Conservation (phyloP, 352 stramenopile genomes). For the Phytophthora megakarya region DNA sequence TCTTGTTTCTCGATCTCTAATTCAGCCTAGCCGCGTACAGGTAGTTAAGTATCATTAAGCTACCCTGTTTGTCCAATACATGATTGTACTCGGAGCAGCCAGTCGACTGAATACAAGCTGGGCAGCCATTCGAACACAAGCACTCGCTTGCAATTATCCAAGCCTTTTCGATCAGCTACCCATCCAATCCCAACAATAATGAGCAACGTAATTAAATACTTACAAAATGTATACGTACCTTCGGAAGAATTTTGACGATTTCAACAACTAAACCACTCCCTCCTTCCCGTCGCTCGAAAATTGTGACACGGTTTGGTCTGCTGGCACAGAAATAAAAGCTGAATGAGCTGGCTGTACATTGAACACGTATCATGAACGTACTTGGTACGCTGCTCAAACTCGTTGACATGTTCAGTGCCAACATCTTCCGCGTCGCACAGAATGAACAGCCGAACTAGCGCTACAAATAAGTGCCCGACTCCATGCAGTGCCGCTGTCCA, state of each 20-base stretch:
- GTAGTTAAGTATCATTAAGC: constrained; percentile 70
- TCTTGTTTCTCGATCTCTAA: too few species aligned
- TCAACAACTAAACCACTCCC: constrained; percentile 87
- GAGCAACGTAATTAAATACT: not conserved
- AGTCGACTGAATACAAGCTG: constrained; percentile 85
- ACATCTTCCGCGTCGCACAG: constrained; percentile 87
- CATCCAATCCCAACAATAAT: not conserved
- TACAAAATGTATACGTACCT: constrained; percentile 36
- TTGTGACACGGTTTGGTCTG: constrained; percentile 81
- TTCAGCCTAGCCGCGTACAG: too few species aligned
- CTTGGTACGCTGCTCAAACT: constrained; percentile 65
- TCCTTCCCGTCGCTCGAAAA: constrained; percentile 90
- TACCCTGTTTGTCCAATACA: constrained; percentile 86
- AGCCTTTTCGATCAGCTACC: constrained; percentile 55
- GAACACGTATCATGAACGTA: constrained; percentile 23
- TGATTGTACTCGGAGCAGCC: constrained; percentile 91
- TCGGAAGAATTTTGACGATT: constrained; percentile 64
- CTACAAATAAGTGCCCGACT: constrained; percentile 92
- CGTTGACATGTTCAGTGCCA: constrained; percentile 84
- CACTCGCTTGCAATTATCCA: constrained; percentile 81
- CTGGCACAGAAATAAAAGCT: not conserved
- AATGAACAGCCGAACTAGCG: constrained; percentile 93
- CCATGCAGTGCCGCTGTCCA: constrained; percentile 74
- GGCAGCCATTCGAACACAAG: constrained; percentile 78
- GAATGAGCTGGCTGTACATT: not conserved